Conservation (phyloP, 2,329 filamentous ascomycete species). For the Onygenales sp. region DNA sequence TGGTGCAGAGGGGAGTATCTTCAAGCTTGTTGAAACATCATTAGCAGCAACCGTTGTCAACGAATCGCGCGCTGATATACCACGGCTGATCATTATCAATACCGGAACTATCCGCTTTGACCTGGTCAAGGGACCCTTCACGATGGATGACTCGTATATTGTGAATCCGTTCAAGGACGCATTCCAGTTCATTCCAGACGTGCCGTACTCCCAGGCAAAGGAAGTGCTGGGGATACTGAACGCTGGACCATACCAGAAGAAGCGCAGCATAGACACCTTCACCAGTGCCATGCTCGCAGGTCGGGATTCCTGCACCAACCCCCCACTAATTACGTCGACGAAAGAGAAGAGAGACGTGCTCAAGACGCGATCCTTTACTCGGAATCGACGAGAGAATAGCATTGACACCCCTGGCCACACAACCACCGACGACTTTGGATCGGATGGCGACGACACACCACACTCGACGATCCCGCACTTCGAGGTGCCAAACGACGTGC, state of each 20-base stretch:
- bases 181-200: constrained; percentile 22
- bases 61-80: constrained; percentile 37
- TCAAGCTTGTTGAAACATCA: constrained; percentile 43
- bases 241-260: constrained; percentile 19
- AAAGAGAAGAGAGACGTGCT: constrained; percentile 3
- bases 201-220: constrained; percentile 21
- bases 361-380: constrained; percentile 13
- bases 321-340: constrained; percentile 10
- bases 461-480: constrained; percentile 19
- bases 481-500: constrained; percentile 19
- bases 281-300: constrained; percentile 7
- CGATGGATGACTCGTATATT: constrained; percentile 29
- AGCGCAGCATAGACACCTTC: constrained; percentile 6
- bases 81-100: constrained; percentile 51
- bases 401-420: constrained; percentile 17
- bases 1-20: constrained; percentile 45
- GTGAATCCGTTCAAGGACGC: constrained; percentile 19
- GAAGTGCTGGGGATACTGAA: constrained; percentile 18
- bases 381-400: constrained; percentile 14
- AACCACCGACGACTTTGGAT: constrained; percentile 25
- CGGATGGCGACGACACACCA: constrained; percentile 24
- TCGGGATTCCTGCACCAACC: constrained; percentile 12
- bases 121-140: constrained; percentile 54
- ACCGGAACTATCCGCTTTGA: constrained; percentile 55
- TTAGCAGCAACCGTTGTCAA: constrained; percentile 44